These are phyloP conservation scores for Tetracentron sinense DNA, from an alignment of 164 flowering plant species.

Conservation along the genomic window DNA sequence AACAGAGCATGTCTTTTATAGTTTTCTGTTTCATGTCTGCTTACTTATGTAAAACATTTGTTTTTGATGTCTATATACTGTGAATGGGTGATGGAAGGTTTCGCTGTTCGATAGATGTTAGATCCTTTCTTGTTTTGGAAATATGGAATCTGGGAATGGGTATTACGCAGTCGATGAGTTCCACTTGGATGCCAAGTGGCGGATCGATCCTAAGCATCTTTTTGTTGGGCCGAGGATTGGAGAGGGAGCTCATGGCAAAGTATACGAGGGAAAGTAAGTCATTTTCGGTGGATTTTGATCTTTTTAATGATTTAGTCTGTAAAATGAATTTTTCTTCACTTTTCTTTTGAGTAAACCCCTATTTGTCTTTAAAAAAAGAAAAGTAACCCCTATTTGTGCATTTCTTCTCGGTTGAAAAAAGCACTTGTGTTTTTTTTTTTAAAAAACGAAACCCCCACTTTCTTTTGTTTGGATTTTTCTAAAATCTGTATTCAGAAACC, in stretches of 20 bases:
- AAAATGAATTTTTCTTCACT: background rate
- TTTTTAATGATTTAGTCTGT: background rate
- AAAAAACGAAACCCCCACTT: background rate
- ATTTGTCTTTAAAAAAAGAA: too few species aligned
- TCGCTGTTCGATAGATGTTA: slow-evolving; percentile 16
- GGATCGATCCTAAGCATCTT: slow-evolving; percentile 79
- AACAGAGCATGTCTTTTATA: slow-evolving; percentile 22
- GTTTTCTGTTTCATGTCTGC: slow-evolving; percentile 12
- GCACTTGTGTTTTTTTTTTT: background rate
- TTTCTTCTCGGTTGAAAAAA: background rate
- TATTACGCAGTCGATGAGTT: slow-evolving; percentile 41
- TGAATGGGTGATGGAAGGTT: slow-evolving; percentile 17
- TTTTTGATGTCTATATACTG: slow-evolving; percentile 12
- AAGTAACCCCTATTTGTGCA: too few species aligned
- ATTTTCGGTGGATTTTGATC: background rate
- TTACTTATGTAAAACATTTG: background rate
- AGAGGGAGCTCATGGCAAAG: slow-evolving; percentile 97
- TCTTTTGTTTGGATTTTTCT: background rate
- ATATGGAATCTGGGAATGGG: slow-evolving; percentile 41
- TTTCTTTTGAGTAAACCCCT: too few species aligned
- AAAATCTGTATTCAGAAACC: too few species aligned
- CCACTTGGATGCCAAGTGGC: slow-evolving; percentile 65
- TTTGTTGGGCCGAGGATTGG: slow-evolving; percentile 95
- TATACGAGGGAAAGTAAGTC: slow-evolving; percentile 96
- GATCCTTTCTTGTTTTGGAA: slow-evolving; percentile 14